A percentile compares a stretch with the other conserved stretches of the same genome.
phyloP scores from a whole-genome alignment of 2,329 filamentous ascomycete genomes.

The Zelopaecilomyces penicillatus region DNA sequence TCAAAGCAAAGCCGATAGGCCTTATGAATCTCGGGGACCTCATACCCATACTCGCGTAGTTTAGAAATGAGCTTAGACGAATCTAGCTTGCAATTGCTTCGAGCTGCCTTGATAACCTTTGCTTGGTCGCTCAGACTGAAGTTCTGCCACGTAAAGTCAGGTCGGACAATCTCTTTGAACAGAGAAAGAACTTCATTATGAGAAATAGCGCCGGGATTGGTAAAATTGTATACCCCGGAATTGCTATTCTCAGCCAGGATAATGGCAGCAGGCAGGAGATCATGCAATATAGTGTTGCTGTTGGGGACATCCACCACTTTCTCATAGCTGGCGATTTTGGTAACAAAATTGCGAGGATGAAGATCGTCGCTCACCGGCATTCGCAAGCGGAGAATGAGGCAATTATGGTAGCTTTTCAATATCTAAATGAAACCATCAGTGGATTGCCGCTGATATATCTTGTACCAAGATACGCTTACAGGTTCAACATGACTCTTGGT shows the following conservation, averaged over 20 bases:
- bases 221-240: conserved; percentile 61
- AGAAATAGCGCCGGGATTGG: conserved; percentile 62
- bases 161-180: conserved; percentile 56
- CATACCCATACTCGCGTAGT: conserved; percentile 49
- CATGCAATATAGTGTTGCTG: conserved; percentile 57
- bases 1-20: conserved; percentile 55
- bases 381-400: conserved; percentile 55
- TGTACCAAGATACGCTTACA: conserved; percentile 6
- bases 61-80: conserved; percentile 52
- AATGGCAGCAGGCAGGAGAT: conserved; percentile 54
- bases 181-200: conserved; percentile 59
- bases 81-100: conserved; percentile 59
- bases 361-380: conserved; percentile 64
- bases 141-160: conserved; percentile 54
- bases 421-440: conserved; percentile 31
- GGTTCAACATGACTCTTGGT: conserved; percentile 58
- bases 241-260: conserved; percentile 53
- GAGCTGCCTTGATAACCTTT: conserved; percentile 58
- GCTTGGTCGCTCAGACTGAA: conserved; percentile 58
- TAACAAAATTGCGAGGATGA: conserved; percentile 58
- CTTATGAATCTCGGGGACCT: conserved; percentile 53
- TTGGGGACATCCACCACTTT: conserved; percentile 60
- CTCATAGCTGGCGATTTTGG: conserved; percentile 59
- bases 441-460: background rate
- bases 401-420: conserved; percentile 53